These are phyloP conservation scores for Somion occarium DNA, from an alignment of 1,284 basidiomycete species.

Conservation along the genomic window DNA sequence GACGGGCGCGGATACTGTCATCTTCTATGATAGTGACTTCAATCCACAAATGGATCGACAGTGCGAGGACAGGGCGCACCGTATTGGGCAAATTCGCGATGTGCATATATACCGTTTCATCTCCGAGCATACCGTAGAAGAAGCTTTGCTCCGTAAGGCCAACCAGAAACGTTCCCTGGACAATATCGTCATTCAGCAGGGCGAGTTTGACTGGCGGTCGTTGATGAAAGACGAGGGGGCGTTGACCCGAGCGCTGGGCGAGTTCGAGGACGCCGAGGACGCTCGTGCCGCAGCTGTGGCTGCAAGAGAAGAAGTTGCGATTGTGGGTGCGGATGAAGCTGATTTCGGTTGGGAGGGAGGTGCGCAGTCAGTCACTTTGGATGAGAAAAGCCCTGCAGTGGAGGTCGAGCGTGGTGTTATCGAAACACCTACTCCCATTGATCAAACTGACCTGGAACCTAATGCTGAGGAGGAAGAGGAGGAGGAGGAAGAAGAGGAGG, in stretches of 20 bases:
- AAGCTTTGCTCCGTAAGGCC: conserved; percentile 93
- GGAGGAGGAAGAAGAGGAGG: conserved; percentile 51
- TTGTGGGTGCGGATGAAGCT: conserved; percentile 73
- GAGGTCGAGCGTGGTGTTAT: conserved; percentile 10
- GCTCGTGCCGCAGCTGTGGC: conserved; percentile 78
- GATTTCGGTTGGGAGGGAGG: conserved; percentile 59
- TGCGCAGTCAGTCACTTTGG: conserved; percentile 8
- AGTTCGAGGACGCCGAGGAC: conserved; percentile 89
- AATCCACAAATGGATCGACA: conserved; percentile 97
- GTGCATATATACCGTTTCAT: conserved; percentile 98
- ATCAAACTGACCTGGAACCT: conserved; percentile 16
- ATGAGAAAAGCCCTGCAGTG: neutral
- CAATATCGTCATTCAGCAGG: conserved; percentile 90
- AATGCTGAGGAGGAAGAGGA: conserved; percentile 24
- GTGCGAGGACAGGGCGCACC: conserved; percentile 92
- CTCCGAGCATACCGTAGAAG: conserved; percentile 90
- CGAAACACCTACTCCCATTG: conserved; percentile 32
- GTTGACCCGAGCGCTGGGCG: conserved; percentile 67
- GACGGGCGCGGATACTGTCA: conserved; percentile 95
- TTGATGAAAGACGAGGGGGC: conserved; percentile 52
- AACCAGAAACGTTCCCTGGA: conserved; percentile 94
- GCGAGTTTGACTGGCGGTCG: conserved; percentile 93
- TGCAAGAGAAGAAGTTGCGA: conserved; percentile 62
- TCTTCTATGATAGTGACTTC: conserved; percentile 97
- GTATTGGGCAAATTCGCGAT: conserved; percentile 95